Evolutionary conservation across 2,329 filamentous ascomycete genomes (phyloP).

Genomic region (Colletotrichum agaves): DNA sequence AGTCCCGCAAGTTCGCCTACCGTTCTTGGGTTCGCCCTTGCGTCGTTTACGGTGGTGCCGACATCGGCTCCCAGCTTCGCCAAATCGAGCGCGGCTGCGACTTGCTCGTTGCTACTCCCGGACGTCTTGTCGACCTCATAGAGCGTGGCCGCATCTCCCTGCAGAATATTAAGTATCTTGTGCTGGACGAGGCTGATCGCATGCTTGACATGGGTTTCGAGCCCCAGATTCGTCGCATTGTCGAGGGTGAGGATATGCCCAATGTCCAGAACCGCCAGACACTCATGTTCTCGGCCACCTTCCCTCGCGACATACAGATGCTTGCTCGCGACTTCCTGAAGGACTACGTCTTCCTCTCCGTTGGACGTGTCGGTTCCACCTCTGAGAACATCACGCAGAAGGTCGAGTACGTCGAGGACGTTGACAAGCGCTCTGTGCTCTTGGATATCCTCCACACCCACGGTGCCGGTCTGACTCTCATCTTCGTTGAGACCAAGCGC

Average conservation of each 20-base stretch:
- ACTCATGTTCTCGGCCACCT: conserved; percentile 99
- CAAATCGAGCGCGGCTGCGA: conserved; percentile 98
- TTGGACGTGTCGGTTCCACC: conserved; percentile 97
- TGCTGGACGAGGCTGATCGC: conserved; percentile 98
- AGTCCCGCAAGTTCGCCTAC: conserved; percentile 98
- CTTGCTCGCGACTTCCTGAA: conserved; percentile 98
- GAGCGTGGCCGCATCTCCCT: conserved; percentile 98
- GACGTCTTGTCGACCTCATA: conserved; percentile 96
- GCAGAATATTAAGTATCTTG: conserved; percentile 98
- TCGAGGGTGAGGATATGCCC: conserved; percentile 99
- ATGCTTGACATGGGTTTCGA: conserved; percentile 99
- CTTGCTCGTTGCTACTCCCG: conserved; percentile 94
- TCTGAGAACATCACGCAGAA: conserved; percentile 99
- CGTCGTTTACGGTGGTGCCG: conserved; percentile 98
- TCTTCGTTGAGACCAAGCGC: conserved; percentile 99
- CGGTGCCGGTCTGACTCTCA: conserved; percentile 87
- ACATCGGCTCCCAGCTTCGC: conserved; percentile 97
- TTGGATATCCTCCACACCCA: conserved; percentile 98
- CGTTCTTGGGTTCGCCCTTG: conserved; percentile 98
- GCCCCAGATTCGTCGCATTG: conserved; percentile 98
- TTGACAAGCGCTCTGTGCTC: conserved; percentile 97
- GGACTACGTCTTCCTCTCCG: conserved; percentile 98
- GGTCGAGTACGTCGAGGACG: conserved; percentile 96
- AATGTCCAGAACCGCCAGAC: conserved; percentile 85
- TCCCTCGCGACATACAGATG: conserved; percentile 99